Percentiles rank a stretch among this genome's conserved stretches.
Conservation (phyloP, 1,284 basidiomycete species). For the Pascua sp. region DNA sequence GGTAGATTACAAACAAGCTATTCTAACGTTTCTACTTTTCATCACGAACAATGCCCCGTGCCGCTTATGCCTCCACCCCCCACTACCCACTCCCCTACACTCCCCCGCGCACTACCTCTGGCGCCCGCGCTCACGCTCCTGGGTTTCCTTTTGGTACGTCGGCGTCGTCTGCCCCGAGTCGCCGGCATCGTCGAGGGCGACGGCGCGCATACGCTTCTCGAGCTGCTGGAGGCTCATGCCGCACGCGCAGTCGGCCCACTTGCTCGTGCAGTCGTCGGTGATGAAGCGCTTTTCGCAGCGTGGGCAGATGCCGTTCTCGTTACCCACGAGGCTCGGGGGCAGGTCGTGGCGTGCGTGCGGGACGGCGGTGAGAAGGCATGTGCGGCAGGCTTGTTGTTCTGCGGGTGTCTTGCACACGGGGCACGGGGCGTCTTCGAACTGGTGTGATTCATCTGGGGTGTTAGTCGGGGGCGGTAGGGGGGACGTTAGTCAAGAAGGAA, state of each 20-base stretch:
- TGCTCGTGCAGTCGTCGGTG: constrained; percentile 17
- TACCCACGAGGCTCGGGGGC: constrained; percentile 23
- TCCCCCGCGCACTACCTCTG: no score
- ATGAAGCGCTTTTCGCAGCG: constrained; percentile 23
- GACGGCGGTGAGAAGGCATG: constrained; percentile 21
- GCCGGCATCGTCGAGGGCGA: constrained; percentile 5
- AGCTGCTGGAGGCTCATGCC: constrained; percentile 18
- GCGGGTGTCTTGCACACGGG: constrained; percentile 16
- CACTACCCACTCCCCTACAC: no score
- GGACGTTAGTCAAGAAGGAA: background rate
- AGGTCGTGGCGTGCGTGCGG: constrained; percentile 32
- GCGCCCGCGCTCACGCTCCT: no score
- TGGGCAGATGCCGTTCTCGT: constrained; percentile 28
- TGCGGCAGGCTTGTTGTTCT: constrained; percentile 17
- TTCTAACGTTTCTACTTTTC: no score
- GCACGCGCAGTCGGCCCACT: constrained; percentile 29
- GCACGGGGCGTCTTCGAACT: constrained; percentile 16
- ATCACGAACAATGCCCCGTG: no score
- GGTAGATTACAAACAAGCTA: no score
- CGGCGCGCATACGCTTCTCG: constrained; percentile 17
- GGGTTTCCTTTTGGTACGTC: no score
- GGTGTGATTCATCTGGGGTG: constrained; percentile 11
- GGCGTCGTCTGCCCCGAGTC: no score
- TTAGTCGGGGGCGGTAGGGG: no score
- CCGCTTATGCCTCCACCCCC: no score